Evolutionary conservation across 2,329 filamentous ascomycete genomes (phyloP), one percentile per base, ranked within the genome.

Genomic region (Bipolaris cookei): DNA sequence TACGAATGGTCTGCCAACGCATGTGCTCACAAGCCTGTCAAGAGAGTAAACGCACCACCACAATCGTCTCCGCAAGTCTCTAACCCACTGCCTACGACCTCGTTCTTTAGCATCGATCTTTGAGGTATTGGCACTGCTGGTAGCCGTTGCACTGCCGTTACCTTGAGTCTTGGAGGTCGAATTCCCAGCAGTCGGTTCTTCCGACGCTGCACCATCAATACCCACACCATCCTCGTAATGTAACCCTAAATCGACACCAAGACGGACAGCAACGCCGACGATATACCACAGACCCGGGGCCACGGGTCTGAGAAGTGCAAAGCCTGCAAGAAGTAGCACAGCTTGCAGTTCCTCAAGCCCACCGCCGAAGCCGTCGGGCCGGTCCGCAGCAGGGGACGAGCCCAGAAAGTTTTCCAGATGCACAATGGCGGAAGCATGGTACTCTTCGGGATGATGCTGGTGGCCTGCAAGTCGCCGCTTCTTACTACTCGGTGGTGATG

Each of bases 11-110:
- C 94, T 84, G 35, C 94, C 94, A 23, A 98, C 94, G 67, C 93
- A 97, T 20, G 92, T 93, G 70, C 92, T 95, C 48, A 98, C 94
- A 4, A 98, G 86, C n/a, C 94, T 86, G 76, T 98, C 94, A 53
- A 98, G 87, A 4, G 91, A 94, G 77, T 98, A 98, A 1, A 93
- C 93, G 78, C 92, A 97, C 94, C 95, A 98, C 92, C 93, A 98
- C 13, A 98, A 81, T 30, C 94, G 86, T 54, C 94, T 85, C 49
- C 92, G 87, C 61, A 97, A 84, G 74, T 98, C 95, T 51, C 94
- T 87, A 37, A 92, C 84, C 84, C 92, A 97, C 76, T 96, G 87
- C 55, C 91, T 85, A 46, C 90, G 85, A 18, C 89, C 82, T 75
- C 88, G 76, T 80, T 90, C 83, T 54, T 81, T 80, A 46, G 79